Evolutionary conservation across 768 basidiomycete genomes (phyloP).

Genomic region (Crassisporium funariophilum): DNA sequence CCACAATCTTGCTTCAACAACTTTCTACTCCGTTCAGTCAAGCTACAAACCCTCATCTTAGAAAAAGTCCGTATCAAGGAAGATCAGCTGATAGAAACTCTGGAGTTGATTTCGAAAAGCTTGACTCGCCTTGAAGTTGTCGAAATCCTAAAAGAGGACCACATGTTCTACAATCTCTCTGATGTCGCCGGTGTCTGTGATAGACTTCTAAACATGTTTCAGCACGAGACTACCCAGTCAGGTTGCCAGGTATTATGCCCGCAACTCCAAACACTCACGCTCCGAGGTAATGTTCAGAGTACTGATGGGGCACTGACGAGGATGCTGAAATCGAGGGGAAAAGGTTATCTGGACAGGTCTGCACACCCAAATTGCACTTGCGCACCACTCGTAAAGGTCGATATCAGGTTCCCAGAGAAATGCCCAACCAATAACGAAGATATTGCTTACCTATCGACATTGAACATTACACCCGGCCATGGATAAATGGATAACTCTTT

Average conservation of each 20-base stretch:
- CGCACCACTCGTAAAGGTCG: not conserved
- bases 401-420: not conserved
- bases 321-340: constrained; percentile 16
- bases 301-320: constrained; percentile 18
- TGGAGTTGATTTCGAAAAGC: constrained; percentile 14
- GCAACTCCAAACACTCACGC: constrained; percentile 12
- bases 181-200: constrained; percentile 18
- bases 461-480: not conserved
- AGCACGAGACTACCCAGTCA: not conserved
- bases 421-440: not conserved
- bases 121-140: constrained; percentile 19
- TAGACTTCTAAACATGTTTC: constrained; percentile 14
- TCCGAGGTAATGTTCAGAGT: constrained; percentile 16
- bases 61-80: constrained; percentile 23
- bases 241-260: constrained; percentile 11
- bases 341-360: not conserved
- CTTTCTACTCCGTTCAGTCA: constrained; percentile 18
- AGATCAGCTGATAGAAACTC: constrained; percentile 19
- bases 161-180: constrained; percentile 14
- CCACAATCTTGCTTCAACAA: constrained; percentile 15
- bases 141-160: no score
- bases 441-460: not conserved
- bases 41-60: constrained; percentile 18
- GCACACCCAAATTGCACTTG: not conserved
- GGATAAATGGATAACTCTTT: no score